Conservation (phyloP, 345 rosid genomes). For the Camelina neglecta region DNA sequence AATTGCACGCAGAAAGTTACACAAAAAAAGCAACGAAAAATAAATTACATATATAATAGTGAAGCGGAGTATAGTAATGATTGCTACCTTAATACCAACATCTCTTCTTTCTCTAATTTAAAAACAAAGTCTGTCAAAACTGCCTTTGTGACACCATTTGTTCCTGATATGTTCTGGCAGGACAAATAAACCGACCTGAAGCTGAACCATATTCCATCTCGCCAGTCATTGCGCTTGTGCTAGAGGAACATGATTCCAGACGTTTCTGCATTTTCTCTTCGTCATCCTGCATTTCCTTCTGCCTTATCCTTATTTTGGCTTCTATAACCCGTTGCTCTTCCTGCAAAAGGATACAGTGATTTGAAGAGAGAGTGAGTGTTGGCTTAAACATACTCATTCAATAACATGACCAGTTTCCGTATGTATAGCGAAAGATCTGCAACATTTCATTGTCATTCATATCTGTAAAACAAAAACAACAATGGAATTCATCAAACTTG, state of each 20-base stretch:
- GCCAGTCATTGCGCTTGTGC: constrained; percentile 52
- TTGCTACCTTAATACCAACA: too few species aligned
- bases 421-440: too few species aligned
- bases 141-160: neutral
- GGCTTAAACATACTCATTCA: too few species aligned
- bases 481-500: neutral
- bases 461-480: neutral
- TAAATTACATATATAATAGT: too few species aligned
- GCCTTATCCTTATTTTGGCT: constrained; percentile 90
- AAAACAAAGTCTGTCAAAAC: constrained; percentile 8
- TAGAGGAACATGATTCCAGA: constrained; percentile 67
- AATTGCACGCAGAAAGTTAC: too few species aligned
- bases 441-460: too few species aligned
- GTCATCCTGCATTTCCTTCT: constrained; percentile 85
- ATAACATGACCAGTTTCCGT: too few species aligned
- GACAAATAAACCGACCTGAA: constrained; percentile 50
- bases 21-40: too few species aligned
- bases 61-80: too few species aligned
- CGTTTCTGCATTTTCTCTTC: constrained; percentile 86
- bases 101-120: neutral
- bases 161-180: constrained; percentile 13
- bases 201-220: constrained; percentile 35
- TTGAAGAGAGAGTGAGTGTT: too few species aligned
- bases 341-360: constrained; percentile 44
- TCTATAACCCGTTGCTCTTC: constrained; percentile 98